Percentiles rank a stretch among this genome's conserved stretches.
Evolutionary conservation across 2,329 filamentous ascomycete species (phyloP).

Genomic region (Blastomyces gilchristii): DNA sequence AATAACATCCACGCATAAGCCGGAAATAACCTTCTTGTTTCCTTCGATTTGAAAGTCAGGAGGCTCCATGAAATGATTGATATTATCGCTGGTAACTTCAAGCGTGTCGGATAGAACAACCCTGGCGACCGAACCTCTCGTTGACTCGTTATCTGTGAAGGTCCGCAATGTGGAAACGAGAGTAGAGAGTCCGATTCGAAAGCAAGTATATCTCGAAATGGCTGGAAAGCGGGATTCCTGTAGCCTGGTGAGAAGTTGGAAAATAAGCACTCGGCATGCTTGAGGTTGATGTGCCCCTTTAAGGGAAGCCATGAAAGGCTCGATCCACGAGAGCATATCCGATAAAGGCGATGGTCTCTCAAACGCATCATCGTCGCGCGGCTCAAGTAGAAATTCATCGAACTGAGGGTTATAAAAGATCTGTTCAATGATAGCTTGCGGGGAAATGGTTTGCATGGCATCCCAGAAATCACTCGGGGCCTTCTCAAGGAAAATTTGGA

Average conservation of each 20-base stretch:
- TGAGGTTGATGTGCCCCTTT: conserved; percentile 65
- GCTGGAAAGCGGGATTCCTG: conserved; percentile 34
- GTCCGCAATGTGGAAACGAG: conserved; percentile 38
- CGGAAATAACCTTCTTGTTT: conserved; percentile 44
- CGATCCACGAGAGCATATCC: conserved; percentile 65
- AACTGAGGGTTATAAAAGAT: conserved; percentile 66
- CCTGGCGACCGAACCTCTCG: conserved; percentile 37
- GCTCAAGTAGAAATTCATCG: conserved; percentile 44
- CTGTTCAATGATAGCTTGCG: conserved; percentile 71
- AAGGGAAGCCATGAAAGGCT: conserved; percentile 66
- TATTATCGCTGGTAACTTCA: conserved; percentile 37
- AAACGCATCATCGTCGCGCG: conserved; percentile 42
- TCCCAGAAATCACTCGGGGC: conserved; percentile 79
- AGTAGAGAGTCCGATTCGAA: conserved; percentile 36
- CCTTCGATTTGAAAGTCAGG: conserved; percentile 40
- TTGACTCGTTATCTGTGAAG: conserved; percentile 39
- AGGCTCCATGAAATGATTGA: conserved; percentile 49
- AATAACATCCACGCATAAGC: conserved; percentile 54
- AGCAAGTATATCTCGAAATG: conserved; percentile 37
- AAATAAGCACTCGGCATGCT: conserved; percentile 66
- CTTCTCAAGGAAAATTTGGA: conserved; percentile 62
- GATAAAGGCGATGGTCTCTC: conserved; percentile 46
- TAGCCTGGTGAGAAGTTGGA: conserved; percentile 58
- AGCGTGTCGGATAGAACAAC: conserved; percentile 41
- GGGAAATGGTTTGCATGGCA: conserved; percentile 69